phyloP scores from a whole-genome alignment of 2,329 filamentous ascomycete genomes.

The Sphaerulina musiva region DNA sequence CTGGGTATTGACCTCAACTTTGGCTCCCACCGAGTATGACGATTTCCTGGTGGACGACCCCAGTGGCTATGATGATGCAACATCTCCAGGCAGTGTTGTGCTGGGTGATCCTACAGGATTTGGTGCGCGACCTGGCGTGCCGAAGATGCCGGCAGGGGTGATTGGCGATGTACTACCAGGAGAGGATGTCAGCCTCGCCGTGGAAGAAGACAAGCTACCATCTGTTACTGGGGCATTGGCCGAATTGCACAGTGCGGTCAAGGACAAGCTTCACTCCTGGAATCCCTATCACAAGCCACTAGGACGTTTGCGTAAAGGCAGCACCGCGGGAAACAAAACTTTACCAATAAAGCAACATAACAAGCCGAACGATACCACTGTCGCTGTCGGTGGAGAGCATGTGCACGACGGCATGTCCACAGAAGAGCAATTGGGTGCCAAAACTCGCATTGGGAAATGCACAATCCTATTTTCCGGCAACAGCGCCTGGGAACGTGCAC shows the following conservation, averaged over 20 bases:
- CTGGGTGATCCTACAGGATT: constrained; percentile 25
- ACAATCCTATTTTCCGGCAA: constrained; percentile 38
- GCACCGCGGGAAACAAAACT: not conserved
- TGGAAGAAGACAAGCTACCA: constrained; percentile 16
- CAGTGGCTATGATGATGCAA: constrained; percentile 13
- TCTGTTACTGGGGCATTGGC: constrained; percentile 31
- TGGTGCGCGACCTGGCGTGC: constrained; percentile 2
- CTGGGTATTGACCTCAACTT: constrained; percentile 28
- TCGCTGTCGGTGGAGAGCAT: constrained; percentile 17
- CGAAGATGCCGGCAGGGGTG: constrained; percentile 16
- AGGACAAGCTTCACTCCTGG: constrained; percentile 30
- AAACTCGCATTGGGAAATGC: constrained; percentile 35
- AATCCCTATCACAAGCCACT: constrained; percentile 21
- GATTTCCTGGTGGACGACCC: not conserved
- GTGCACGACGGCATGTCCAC: constrained; percentile 25
- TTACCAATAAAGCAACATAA: not conserved
- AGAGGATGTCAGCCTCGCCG: constrained; percentile 8
- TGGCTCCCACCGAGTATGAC: constrained; percentile 18
- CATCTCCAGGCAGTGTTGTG: constrained; percentile 16
- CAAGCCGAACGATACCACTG: not conserved
- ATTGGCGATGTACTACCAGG: constrained; percentile 16
- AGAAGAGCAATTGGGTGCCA: constrained; percentile 28
- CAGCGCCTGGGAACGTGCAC: constrained; percentile 37
- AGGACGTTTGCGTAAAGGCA: not conserved
- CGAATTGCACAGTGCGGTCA: constrained; percentile 31